These are phyloP conservation scores for Tricholoma matsutake DNA, from an alignment of 768 basidiomycete genomes.

Conservation along the genomic window DNA sequence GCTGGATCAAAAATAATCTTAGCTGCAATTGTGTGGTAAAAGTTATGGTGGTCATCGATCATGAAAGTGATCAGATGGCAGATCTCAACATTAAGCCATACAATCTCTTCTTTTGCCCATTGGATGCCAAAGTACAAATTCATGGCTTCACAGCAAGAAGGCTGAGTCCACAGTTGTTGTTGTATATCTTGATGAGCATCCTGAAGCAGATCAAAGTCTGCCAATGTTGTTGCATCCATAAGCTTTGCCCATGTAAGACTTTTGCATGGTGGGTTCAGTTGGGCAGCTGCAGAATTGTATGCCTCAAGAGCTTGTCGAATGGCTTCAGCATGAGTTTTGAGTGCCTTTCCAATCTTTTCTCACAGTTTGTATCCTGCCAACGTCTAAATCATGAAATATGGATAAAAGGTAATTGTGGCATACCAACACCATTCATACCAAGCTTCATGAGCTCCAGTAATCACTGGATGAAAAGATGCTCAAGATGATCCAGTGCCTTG, in stretches of 20 bases:
- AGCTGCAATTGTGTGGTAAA: not conserved
- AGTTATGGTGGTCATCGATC: not conserved
- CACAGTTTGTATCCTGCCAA: constrained; percentile 31
- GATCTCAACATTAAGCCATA: not conserved
- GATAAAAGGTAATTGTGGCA: not conserved
- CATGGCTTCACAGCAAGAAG: not conserved
- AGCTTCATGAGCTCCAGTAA: constrained; percentile 38
- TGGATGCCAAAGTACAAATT: not conserved
- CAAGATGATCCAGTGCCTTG: constrained; percentile 28
- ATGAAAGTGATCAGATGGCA: too few relatives aligned
- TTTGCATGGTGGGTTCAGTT: not conserved
- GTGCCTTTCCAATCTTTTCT: constrained; percentile 20
- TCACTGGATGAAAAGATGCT: constrained; percentile 29
- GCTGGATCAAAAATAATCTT: not conserved
- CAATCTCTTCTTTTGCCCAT: not conserved
- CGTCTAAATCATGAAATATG: not conserved
- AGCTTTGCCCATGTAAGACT: constrained; percentile 1
- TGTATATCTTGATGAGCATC: not conserved
- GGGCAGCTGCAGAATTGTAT: constrained; percentile 29
- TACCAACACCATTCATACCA: constrained; percentile 23
- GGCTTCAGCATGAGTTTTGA: too few relatives aligned
- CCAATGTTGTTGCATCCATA: not conserved
- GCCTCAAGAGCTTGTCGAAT: constrained; percentile 20
- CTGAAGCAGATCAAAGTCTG: constrained; percentile 1
- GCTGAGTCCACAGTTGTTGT: constrained; percentile 2